These are phyloP conservation scores for Lycium ferocissimum DNA, from an alignment of 257 asterid genomes.

Conservation along the genomic window DNA sequence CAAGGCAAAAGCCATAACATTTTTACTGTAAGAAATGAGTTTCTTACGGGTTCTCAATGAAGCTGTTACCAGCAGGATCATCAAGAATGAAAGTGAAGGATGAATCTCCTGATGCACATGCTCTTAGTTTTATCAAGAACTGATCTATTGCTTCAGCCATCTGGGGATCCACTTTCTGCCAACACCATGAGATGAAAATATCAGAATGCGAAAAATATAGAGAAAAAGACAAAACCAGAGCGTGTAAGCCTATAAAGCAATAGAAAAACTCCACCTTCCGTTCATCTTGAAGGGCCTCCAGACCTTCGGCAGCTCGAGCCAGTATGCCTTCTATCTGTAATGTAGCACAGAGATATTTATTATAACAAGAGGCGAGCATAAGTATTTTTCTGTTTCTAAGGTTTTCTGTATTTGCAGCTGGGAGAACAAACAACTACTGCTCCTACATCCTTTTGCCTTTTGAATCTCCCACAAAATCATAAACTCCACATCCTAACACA, in stretches of 20 bases:
- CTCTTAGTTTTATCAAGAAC: slow-evolving; percentile 77
- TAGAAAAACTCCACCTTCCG: slow-evolving; percentile 61
- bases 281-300: slow-evolving; percentile 93
- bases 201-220: slow-evolving; percentile 11
- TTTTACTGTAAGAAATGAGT: slow-evolving; percentile 18
- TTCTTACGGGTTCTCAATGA: slow-evolving; percentile 95
- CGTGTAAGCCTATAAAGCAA: slow-evolving; percentile 20
- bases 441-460: neutral
- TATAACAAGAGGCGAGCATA: neutral
- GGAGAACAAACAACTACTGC: neutral
- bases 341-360: slow-evolving; percentile 14
- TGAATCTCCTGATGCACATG: slow-evolving; percentile 76
- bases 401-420: neutral
- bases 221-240: slow-evolving; percentile 13
- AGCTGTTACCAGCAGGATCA: slow-evolving; percentile 99
- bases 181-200: slow-evolving; percentile 26
- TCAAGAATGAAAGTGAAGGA: slow-evolving; percentile 80
- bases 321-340: slow-evolving; percentile 91
- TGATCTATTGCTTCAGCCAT: slow-evolving; percentile 86
- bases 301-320: slow-evolving; percentile 74
- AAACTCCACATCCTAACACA: slow-evolving; percentile 11
- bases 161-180: slow-evolving; percentile 81
- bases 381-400: neutral
- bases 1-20: neutral
- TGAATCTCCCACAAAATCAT: neutral